Evolutionary conservation across 2,329 filamentous ascomycete species (phyloP), one percentile per base, ranked within the genome.

Genomic region (Cladobotryum mycophilum): DNA sequence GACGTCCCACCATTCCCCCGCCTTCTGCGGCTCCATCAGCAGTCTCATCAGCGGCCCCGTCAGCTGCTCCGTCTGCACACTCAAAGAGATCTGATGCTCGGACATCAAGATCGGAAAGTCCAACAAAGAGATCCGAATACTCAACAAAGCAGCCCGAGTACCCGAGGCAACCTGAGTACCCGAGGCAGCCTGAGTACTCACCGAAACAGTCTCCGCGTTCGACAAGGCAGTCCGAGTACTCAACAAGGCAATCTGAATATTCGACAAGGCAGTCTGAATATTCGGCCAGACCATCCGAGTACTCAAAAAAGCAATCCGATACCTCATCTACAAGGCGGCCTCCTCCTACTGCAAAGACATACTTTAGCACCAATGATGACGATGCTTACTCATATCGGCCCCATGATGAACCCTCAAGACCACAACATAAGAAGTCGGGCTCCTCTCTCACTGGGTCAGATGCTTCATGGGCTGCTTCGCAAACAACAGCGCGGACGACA

Each of bases 381-480:
- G 81, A 85, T 56, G 74, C 76, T 3, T 83, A 86, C 65, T 90
- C 87, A 1, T 91, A 82, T 67, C 82, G 87, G 45, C 86, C 88
- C 1, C 91, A 91, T 66, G 87, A 92, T 56, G 81, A 79, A 54
- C 80, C 80, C 51, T 85, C 41, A 13, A 51, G 40, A 37, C 52
- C 52, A 25, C 33, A 49, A 12, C 52, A 52, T 47, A 54, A 51
- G 25, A 52, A 54, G 41, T 54, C 86, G n/a, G 75, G 80, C 15
- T 84, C 86, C 25, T 86, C 86, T 0, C 74, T 85, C 20, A 84
- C 85, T 7, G 68, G 65, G 60, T 95, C 90, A 14, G 89, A 95
- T 61, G 87, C 86, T 13, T 95, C 89, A 1, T 96, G 92, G 68
- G 86, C 89, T 2, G 80, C 88, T 1, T 95, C 89, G 9, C 83